These are phyloP conservation scores for Picochlorum sp. DNA, from an alignment of 139 green algal genomes.

Conservation along the genomic window DNA sequence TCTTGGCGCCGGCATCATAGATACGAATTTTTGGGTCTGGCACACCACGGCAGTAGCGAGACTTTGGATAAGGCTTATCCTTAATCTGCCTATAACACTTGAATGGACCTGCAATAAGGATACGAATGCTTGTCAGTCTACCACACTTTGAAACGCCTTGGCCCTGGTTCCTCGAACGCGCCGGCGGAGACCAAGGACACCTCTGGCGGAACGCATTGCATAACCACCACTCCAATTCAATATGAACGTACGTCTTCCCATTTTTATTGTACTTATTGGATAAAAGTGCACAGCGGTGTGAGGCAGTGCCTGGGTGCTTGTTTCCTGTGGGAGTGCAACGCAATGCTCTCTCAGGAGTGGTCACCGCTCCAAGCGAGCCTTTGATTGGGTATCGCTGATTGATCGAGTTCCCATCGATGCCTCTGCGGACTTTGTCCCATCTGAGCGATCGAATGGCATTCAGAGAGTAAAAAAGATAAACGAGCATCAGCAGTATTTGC, in stretches of 20 bases:
- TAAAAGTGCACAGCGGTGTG: background rate
- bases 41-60: constrained; percentile 95
- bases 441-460: no score
- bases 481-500: no score
- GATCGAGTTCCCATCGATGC: no score
- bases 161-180: no score
- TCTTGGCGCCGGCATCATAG: constrained; percentile 96
- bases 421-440: no score
- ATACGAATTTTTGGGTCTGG: constrained; percentile 99
- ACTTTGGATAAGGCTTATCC: constrained; percentile 99
- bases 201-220: background rate
- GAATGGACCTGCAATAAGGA: constrained; percentile 52
- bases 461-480: no score
- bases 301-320: no score
- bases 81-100: constrained; percentile 97
- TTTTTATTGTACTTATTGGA: constrained; percentile 1
- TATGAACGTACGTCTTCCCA: constrained; percentile 10
- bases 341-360: no score
- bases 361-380: no score
- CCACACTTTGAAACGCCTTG: background rate
- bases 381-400: no score
- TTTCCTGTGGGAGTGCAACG: no score
- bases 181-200: no score
- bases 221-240: background rate
- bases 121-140: background rate